Evolutionary conservation across 2,329 filamentous ascomycete species (phyloP), one percentile per base, ranked within the genome.

Genomic region (Cytospora schulzeri): DNA sequence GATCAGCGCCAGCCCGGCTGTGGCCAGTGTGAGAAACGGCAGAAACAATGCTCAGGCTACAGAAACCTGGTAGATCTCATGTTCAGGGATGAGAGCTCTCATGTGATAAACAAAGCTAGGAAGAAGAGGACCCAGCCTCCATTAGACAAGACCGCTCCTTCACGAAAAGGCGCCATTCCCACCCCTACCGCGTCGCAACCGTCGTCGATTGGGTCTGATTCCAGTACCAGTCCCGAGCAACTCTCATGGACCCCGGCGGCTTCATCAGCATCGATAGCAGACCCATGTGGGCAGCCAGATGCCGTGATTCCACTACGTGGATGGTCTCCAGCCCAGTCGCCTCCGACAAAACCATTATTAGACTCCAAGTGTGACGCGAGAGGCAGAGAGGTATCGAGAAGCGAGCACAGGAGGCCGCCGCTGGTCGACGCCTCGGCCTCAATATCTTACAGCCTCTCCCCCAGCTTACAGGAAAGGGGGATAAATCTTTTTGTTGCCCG

Each of bases 31-130:
- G 77, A 79, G 57, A 83, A 84, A 70, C 79, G 82, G 51, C 77
- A 81, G 64, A 77, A 81, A 60, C 65, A 73, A 73, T 86, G 84
- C 65, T 83, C 83, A 35, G 84, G 84, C 62, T 86, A 86, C 69
- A 76, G 83, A 52, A 83, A 83, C 67, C 75, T 82, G 57, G 79
- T 84, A 50, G 83, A 86, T 68, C 77, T 86, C 66, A 84, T 86
- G 77, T 86, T 86, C 68, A 80, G 83, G 51, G 82, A 86, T 69
- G 81, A 86, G 71, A 86, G 81, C 67, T 79, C 78, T 35, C 81
- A 83, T 70, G 83, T 86, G 62, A 83, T 83, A 68, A 79, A 80
- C 69, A 85, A 83, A 73, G 81, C 80, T 54, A 71, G 71, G 7
- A 73, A 72, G 68, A 75, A 71, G 71, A 63, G 66, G 67, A 31